These are phyloP conservation scores for Diaporthe citriasiana DNA, from an alignment of 2,329 filamentous ascomycete genomes.

Conservation along the genomic window DNA sequence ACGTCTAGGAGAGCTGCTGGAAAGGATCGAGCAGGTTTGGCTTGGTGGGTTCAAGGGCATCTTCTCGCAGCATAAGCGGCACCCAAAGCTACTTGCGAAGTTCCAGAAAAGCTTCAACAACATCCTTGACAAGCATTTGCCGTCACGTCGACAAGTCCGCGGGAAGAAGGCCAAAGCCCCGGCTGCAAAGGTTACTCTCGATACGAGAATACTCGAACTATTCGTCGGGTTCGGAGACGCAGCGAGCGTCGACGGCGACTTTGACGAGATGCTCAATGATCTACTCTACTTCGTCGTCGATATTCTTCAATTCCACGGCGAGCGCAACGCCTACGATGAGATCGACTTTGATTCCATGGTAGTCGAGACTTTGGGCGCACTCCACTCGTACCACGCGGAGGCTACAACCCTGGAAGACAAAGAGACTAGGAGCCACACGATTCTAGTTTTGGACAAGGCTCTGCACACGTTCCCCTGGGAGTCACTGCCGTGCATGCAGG, in stretches of 20 bases:
- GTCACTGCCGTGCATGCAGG: constrained; percentile 87
- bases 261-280: constrained; percentile 92
- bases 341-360: constrained; percentile 96
- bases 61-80: constrained; percentile 81
- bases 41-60: constrained; percentile 94
- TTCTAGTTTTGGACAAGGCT: constrained; percentile 91
- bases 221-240: constrained; percentile 89
- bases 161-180: constrained; percentile 65
- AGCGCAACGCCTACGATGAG: constrained; percentile 96
- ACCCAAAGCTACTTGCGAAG: constrained; percentile 75
- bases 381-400: constrained; percentile 80
- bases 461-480: constrained; percentile 97
- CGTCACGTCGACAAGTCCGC: constrained; percentile 78
- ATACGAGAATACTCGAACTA: constrained; percentile 80
- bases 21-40: constrained; percentile 93
- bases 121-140: constrained; percentile 86
- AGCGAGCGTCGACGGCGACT: constrained; percentile 75
- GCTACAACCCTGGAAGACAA: constrained; percentile 49
- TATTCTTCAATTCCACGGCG: constrained; percentile 95
- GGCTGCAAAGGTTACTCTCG: constrained; percentile 62
- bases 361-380: constrained; percentile 86
- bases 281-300: constrained; percentile 97
- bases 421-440: constrained; percentile 74
- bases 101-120: constrained; percentile 85
- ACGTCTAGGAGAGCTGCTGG: constrained; percentile 81